phyloP scores from a whole-genome alignment of 1,139 yeast species.

The Schwanniomyces etchellsii region DNA sequence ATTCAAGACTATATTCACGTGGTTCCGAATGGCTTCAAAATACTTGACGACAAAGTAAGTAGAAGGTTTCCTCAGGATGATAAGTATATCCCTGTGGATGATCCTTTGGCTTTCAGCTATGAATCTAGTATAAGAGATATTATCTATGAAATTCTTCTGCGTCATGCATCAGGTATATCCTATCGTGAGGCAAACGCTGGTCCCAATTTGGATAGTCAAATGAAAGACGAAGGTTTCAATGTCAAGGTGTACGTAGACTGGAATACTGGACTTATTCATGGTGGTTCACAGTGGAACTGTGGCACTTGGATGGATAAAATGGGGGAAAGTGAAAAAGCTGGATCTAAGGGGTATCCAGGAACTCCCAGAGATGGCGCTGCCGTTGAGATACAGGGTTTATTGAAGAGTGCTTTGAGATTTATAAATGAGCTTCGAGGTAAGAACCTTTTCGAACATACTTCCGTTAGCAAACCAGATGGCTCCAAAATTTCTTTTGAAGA shows the following conservation, averaged over 20 bases:
- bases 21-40: slow-evolving; percentile 65
- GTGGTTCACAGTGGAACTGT: slow-evolving; percentile 90
- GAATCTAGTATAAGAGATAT: slow-evolving; percentile 69
- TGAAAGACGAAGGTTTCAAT: slow-evolving; percentile 90
- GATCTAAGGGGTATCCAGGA: slow-evolving; percentile 86
- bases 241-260: slow-evolving; percentile 80
- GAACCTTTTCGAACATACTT: slow-evolving; percentile 52
- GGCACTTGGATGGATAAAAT: slow-evolving; percentile 99
- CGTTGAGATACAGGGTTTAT: slow-evolving; percentile 81
- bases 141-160: slow-evolving; percentile 69
- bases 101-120: slow-evolving; percentile 69
- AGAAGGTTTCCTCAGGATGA: slow-evolving; percentile 92
- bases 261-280: slow-evolving; percentile 81
- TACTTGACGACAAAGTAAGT: slow-evolving; percentile 66
- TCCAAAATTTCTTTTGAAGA: slow-evolving; percentile 43
- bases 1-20: slow-evolving; percentile 71
- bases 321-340: slow-evolving; percentile 90
- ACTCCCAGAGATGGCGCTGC: slow-evolving; percentile 99
- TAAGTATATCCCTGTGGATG: slow-evolving; percentile 62
- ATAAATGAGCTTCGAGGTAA: slow-evolving; percentile 52
- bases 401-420: slow-evolving; percentile 80
- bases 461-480: slow-evolving; percentile 57
- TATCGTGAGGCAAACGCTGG: slow-evolving; percentile 98
- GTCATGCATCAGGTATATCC: slow-evolving; percentile 85
- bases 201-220: slow-evolving; percentile 76